Evolutionary conservation across 1,284 basidiomycete genomes (phyloP).

Genomic region (Acaromyces ingoldii): DNA sequence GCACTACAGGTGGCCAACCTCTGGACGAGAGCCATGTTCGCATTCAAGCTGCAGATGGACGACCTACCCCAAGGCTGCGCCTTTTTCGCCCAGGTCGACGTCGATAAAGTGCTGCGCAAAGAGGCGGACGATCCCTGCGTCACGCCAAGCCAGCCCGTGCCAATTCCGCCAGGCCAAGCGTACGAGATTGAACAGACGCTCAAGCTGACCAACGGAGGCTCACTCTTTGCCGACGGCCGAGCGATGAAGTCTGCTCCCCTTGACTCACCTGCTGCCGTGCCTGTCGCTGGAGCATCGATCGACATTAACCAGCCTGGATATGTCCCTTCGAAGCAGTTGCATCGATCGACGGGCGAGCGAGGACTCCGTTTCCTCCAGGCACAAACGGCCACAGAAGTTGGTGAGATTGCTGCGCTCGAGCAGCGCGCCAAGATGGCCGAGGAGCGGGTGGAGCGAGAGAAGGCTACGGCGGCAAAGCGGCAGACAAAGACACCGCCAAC

Average conservation of each 20-base stretch:
- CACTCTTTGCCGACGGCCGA: conserved; percentile 24
- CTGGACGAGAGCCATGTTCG: conserved; percentile 90
- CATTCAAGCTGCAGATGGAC: conserved; percentile 88
- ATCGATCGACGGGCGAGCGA: conserved; percentile 38
- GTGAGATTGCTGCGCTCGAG: conserved; percentile 45
- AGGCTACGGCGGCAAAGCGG: no score
- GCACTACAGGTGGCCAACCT: conserved; percentile 92
- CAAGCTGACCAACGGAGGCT: conserved; percentile 49
- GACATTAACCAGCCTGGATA: conserved; percentile 14
- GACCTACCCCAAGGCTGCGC: conserved; percentile 81
- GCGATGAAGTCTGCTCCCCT: conserved; percentile 9
- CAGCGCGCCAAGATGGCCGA: conserved; percentile 16
- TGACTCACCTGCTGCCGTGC: no score
- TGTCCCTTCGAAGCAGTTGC: conserved; percentile 27
- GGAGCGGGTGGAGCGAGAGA: neutral
- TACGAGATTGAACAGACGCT: conserved; percentile 70
- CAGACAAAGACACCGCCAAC: no score
- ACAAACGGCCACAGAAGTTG: conserved; percentile 41
- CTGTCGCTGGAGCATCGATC: neutral
- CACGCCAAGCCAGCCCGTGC: conserved; percentile 80
- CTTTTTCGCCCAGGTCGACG: conserved; percentile 94
- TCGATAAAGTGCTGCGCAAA: conserved; percentile 86
- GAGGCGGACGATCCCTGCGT: conserved; percentile 94
- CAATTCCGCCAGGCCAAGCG: conserved; percentile 79
- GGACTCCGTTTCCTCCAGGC: conserved; percentile 46